Percentiles rank a stretch among this genome's conserved stretches.
Evolutionary conservation across 306 rosid genomes (phyloP).

Genomic region (Castanea sativa): DNA sequence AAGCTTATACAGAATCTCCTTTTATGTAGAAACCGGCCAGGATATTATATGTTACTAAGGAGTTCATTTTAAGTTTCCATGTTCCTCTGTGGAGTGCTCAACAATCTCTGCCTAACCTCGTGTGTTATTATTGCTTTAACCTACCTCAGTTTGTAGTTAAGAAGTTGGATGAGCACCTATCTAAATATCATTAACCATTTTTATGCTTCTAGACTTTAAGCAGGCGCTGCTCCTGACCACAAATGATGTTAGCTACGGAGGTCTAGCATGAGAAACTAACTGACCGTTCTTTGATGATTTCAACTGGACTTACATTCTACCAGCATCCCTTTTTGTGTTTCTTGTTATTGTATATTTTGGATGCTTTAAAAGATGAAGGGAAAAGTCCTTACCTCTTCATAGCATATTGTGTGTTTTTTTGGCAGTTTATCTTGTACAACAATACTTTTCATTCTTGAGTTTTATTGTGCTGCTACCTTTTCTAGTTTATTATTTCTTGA

Average conservation of each 20-base stretch:
- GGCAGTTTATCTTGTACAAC: neutral
- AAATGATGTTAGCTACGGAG: neutral
- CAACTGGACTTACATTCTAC: neutral
- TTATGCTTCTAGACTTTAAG: neutral
- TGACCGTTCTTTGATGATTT: neutral
- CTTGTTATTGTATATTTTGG: neutral
- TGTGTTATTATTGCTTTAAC: neutral
- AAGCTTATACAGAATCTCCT: neutral
- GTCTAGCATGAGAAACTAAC: neutral
- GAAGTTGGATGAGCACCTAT: neutral
- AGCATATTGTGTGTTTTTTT: neutral
- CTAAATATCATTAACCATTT: neutral
- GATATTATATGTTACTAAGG: neutral
- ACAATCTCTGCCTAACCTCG: neutral
- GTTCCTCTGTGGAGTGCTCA: neutral
- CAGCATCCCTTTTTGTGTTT: neutral
- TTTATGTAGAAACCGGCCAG: neutral
- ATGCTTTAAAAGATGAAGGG: neutral
- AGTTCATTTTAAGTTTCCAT: neutral
- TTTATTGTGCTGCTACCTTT: neutral
- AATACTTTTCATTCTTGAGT: neutral
- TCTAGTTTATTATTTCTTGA: conserved; percentile 10
- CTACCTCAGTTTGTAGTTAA: neutral
- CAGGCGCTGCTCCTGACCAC: neutral
- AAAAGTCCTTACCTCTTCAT: neutral